Percentiles rank a stretch among this genome's conserved stretches.
Evolutionary conservation across 805 yeast genomes (phyloP).

Genomic region (Komagataella populi): DNA sequence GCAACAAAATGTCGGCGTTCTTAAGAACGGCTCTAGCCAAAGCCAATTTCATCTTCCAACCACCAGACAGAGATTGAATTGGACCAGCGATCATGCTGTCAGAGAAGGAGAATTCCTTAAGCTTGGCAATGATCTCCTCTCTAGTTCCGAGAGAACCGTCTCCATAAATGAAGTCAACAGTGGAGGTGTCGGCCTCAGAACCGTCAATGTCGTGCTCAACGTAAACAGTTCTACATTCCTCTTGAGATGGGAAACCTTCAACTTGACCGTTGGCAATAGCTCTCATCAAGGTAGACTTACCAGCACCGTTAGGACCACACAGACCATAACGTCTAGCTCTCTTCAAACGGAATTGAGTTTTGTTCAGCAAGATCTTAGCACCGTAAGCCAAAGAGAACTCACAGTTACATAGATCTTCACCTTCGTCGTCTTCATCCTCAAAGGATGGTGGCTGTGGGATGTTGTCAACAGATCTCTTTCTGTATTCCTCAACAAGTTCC

Average conservation of each 20-base stretch:
- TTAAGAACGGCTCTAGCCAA: conserved; percentile 97
- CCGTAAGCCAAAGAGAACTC: conserved; percentile 99
- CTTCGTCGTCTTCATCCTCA: conserved; percentile 91
- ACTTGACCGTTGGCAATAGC: conserved; percentile 89
- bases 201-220: conserved; percentile 99
- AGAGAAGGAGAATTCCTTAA: conserved; percentile 84
- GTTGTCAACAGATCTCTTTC: conserved; percentile 95
- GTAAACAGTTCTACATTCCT: conserved; percentile 97
- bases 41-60: conserved; percentile 99
- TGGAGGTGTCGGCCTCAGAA: conserved; percentile 92
- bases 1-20: conserved; percentile 93
- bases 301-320: conserved; percentile 96
- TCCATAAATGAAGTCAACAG: conserved; percentile 81
- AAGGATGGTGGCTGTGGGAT: conserved; percentile 92
- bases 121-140: conserved; percentile 61
- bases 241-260: conserved; percentile 99
- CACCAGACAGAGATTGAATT: conserved; percentile 96
- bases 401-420: conserved; percentile 99
- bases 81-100: conserved; percentile 91
- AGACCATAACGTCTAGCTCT: conserved; percentile 97
- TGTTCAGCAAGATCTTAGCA: conserved; percentile 99
- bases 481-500: conserved; percentile 83
- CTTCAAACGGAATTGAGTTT: conserved; percentile 97
- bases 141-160: conserved; percentile 66
- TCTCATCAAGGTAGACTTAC: conserved; percentile 95